These are phyloP conservation scores for Saturnispora sekii DNA, from an alignment of 805 yeast species.

Conservation along the genomic window DNA sequence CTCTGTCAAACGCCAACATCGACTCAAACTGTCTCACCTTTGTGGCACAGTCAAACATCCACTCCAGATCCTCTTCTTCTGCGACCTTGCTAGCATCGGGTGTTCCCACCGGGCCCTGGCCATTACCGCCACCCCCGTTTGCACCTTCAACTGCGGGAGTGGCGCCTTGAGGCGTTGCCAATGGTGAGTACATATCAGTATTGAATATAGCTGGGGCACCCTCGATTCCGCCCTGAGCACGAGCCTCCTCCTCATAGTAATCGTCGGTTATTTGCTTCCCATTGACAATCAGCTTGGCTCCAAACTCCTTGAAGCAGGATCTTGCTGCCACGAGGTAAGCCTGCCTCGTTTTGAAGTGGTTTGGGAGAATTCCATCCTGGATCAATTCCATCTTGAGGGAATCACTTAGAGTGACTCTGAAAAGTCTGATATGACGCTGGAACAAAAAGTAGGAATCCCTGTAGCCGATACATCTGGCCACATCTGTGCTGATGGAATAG, in stretches of 20 bases:
- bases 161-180: neutral
- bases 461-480: constrained; percentile 90
- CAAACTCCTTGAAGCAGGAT: constrained; percentile 84
- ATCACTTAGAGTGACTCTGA: constrained; percentile 62
- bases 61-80: constrained; percentile 25
- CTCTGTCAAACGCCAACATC: constrained; percentile 48
- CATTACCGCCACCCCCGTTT: neutral
- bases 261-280: constrained; percentile 82
- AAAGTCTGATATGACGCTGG: constrained; percentile 72
- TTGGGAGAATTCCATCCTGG: constrained; percentile 71
- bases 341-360: constrained; percentile 81
- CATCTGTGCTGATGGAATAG: constrained; percentile 91
- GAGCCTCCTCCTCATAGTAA: constrained; percentile 62
- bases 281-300: constrained; percentile 69
- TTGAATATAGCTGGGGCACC: constrained; percentile 36
- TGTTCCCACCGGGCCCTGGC: constrained; percentile 2
- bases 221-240: constrained; percentile 49
- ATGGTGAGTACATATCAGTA: constrained; percentile 3
- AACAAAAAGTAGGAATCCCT: constrained; percentile 84
- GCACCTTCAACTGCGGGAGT: constrained; percentile 2
- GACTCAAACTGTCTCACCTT: constrained; percentile 67
- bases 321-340: constrained; percentile 89
- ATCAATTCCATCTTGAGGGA: constrained; percentile 79
- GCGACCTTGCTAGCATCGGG: constrained; percentile 4
- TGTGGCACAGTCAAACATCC: constrained; percentile 81